Conservation (phyloP, 73 alveolate species). For the Paramecium pentaurelia region DNA sequence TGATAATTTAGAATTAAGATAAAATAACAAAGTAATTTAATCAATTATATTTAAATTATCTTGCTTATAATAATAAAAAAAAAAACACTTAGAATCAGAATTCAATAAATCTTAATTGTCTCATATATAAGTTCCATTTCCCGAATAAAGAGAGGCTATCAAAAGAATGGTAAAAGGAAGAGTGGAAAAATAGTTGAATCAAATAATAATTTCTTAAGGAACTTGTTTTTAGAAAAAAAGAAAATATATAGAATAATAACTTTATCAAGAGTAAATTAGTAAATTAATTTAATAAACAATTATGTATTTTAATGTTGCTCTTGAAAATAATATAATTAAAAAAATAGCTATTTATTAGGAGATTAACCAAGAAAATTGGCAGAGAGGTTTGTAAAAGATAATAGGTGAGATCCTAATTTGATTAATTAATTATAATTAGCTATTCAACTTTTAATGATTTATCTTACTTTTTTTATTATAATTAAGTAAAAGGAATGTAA, state of each 20-base stretch:
- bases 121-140: neutral
- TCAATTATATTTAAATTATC: too few species aligned
- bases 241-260: neutral
- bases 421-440: neutral
- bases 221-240: conserved; percentile 1
- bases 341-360: neutral
- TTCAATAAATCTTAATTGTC: neutral
- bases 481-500: too few species aligned
- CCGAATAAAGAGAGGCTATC: neutral
- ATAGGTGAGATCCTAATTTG: neutral
- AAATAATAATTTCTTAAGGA: neutral
- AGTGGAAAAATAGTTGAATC: neutral
- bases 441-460: too few species aligned
- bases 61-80: too few species aligned
- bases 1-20: too few species aligned
- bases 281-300: neutral
- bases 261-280: neutral
- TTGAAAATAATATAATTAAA: neutral
- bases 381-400: neutral
- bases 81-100: too few species aligned
- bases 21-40: too few species aligned
- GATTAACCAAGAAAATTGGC: neutral
- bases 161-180: conserved; percentile 8
- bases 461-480: too few species aligned
- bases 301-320: neutral